Evolutionary conservation across 208 protist species (phyloP).

Genomic region (Porcisia hertigi): DNA sequence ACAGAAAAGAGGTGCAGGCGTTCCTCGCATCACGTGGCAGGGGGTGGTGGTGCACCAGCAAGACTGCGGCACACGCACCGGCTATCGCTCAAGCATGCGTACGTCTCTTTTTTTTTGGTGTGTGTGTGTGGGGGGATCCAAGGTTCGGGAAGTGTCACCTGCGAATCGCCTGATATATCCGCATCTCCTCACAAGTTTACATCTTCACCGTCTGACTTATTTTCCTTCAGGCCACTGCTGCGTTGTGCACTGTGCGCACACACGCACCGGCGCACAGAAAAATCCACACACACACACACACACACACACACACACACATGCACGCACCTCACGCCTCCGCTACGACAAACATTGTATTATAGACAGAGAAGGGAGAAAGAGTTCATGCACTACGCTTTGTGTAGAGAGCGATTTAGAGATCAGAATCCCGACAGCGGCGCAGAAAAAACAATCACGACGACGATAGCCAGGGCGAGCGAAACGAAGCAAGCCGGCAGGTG

Average conservation of each 20-base stretch:
- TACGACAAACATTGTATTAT: too few relatives aligned
- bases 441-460: too few relatives aligned
- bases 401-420: too few relatives aligned
- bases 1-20: background rate
- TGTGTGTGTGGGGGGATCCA: background rate
- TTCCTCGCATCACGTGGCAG: background rate
- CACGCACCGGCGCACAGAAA: background rate
- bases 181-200: background rate
- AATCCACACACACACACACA: conserved; percentile 2
- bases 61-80: background rate
- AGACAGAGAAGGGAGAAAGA: too few relatives aligned
- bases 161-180: background rate
- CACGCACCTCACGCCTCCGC: too few relatives aligned
- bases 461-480: too few relatives aligned
- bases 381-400: too few relatives aligned
- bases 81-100: background rate
- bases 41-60: background rate
- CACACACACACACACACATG: conserved; percentile 1
- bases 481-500: too few relatives aligned
- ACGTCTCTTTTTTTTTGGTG: background rate
- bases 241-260: background rate
- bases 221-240: background rate
- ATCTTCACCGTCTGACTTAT: background rate
- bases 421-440: too few relatives aligned
- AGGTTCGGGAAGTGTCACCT: background rate